Evolutionary conservation across 352 stramenopile genomes (phyloP), one percentile per base, ranked within the genome.

Genomic region (Pythium sukuiense): DNA sequence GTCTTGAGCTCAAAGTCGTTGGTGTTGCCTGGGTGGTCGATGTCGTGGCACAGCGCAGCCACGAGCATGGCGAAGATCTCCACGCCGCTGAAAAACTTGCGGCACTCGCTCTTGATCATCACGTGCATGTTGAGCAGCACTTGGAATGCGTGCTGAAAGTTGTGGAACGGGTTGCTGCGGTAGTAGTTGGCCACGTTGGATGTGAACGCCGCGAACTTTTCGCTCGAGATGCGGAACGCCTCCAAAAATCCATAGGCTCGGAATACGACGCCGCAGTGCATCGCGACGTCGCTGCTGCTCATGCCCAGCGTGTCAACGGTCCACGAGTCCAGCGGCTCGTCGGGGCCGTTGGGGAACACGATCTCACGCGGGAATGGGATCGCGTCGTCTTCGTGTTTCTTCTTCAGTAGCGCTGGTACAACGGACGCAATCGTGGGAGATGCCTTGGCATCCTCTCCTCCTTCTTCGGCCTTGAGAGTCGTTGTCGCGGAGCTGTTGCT

Each of bases 1-100:
- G 76, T 82, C 30, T 89, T 90, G 30, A 93, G 70, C 71, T 95
- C 79, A 67, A 96, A 96, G 67, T 87, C 81, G 63, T 96, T 96
- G 26, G 72, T 93, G 59, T 89, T 86, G 52, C 86, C 84, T 2
- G 86, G 83, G 65, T 96, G 88, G 58, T 93, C 87, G 43, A 95
- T 83, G 68, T 96, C 87, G 65, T 96, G 88, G 43, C 82, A 86
- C 33, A 95, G 67, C 6, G 85, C 80, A 2, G 81, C 83, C 6
- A 96, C 46, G 6, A 95, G 71, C 71, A 93, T 79, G 16, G 85
- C 59, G 33, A 95, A 92, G 55, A 89, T 88, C 59, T 93, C 79
- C 30, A 92, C 43, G 6, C 73, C 72, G 37, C 66, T 86, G 30
- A 89, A 88, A 49, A 83, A 85, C 54, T 80, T 81, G 33, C 82